phyloP scores from a whole-genome alignment of 768 basidiomycete genomes.

The Mycena polygramma region DNA sequence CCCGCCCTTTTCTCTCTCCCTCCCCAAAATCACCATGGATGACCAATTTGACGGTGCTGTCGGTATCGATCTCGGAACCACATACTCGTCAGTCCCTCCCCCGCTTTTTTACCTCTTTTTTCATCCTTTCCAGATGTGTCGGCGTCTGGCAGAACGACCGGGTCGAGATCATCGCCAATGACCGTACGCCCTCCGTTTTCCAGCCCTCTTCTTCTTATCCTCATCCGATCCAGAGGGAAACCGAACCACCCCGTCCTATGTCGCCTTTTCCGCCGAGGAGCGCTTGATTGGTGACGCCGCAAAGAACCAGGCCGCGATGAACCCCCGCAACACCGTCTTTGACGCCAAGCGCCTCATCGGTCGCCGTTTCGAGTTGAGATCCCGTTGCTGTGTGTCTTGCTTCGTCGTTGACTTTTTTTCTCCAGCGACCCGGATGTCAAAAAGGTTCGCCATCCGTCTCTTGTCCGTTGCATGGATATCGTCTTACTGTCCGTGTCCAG shows the following conservation, averaged over 20 bases:
- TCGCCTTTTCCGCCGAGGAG: slow-evolving; percentile 97
- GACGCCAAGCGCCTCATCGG: slow-evolving; percentile 99
- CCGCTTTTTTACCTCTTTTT: slow-evolving; percentile 37
- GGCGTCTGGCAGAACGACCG: slow-evolving; percentile 99
- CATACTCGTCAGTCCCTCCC: slow-evolving; percentile 82
- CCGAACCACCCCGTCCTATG: slow-evolving; percentile 99
- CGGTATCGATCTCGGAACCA: slow-evolving; percentile 97
- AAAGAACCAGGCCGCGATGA: slow-evolving; percentile 99
- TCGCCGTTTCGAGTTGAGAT: slow-evolving; percentile 86
- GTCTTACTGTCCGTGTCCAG: slow-evolving; percentile 52
- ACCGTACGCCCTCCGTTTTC: slow-evolving; percentile 70
- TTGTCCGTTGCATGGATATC: slow-evolving; percentile 31
- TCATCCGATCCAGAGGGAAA: slow-evolving; percentile 82
- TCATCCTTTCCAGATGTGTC: slow-evolving; percentile 78
- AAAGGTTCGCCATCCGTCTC: slow-evolving; percentile 64
- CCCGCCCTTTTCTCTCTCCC: slow-evolving; percentile 48
- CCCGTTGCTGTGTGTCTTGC: slow-evolving; percentile 9
- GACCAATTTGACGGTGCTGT: slow-evolving; percentile 96
- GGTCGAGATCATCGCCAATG: slow-evolving; percentile 98
- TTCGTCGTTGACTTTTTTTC: slow-evolving; percentile 27
- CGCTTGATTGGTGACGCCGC: slow-evolving; percentile 99
- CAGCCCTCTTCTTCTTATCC: slow-evolving; percentile 3
- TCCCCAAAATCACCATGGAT: slow-evolving; percentile 76
- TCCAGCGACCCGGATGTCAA: slow-evolving; percentile 91
- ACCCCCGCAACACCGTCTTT: slow-evolving; percentile 98